phyloP scores from a whole-genome alignment of 2,329 filamentous ascomycete genomes.

The Laburnicola sp. region DNA sequence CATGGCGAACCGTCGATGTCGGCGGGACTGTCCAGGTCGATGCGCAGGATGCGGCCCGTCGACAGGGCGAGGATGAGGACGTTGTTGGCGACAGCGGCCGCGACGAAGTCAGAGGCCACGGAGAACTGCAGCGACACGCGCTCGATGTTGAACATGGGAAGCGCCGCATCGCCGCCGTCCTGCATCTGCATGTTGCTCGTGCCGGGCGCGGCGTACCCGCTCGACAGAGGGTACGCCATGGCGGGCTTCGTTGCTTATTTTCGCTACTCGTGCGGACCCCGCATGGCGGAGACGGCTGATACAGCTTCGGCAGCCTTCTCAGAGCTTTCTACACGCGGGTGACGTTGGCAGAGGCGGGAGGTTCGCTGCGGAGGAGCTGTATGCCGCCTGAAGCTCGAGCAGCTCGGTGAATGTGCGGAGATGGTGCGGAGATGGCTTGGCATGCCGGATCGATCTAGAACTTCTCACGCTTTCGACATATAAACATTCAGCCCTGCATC shows the following conservation, averaged over 20 bases:
- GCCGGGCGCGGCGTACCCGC: conserved; percentile 72
- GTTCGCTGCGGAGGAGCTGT: neutral
- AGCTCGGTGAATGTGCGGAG: neutral
- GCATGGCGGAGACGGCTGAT: neutral
- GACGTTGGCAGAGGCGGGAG: neutral
- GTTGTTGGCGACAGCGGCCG: conserved; percentile 96
- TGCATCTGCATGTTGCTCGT: conserved; percentile 59
- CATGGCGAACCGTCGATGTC: conserved; percentile 72
- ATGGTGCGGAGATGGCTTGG: neutral
- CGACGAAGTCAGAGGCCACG: conserved; percentile 92
- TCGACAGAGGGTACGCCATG: conserved; percentile 72
- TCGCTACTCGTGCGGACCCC: neutral
- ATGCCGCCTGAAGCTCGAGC: conserved; percentile 2
- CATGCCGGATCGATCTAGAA: neutral
- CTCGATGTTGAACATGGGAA: conserved; percentile 94
- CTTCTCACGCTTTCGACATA: neutral
- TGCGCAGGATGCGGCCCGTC: conserved; percentile 88
- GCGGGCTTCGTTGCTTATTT: neutral
- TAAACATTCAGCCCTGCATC: too few species aligned
- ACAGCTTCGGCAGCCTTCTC: conserved; percentile 1
- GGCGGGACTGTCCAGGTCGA: conserved; percentile 88
- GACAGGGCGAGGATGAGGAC: conserved; percentile 90
- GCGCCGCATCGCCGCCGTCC: conserved; percentile 57
- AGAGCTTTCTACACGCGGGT: neutral
- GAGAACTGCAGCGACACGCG: conserved; percentile 91